Evolutionary conservation across 192 early-diverging fungal genomes (phyloP).

Genomic region (Coemansia biformis): DNA sequence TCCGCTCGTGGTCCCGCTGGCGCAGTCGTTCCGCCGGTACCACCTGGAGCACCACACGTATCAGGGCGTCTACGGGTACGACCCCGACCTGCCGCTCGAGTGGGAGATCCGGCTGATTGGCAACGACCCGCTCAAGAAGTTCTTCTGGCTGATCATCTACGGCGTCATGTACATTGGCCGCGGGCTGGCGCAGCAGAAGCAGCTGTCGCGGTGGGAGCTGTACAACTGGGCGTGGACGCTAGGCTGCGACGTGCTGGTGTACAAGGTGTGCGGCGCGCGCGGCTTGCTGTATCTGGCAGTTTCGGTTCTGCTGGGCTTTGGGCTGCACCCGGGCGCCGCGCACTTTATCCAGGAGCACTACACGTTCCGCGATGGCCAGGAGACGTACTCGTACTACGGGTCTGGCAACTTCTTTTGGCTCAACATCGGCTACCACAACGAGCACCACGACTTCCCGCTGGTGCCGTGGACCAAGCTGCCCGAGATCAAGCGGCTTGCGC

Average conservation of each 20-base stretch:
- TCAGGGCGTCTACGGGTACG: constrained; percentile 89
- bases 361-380: constrained; percentile 86
- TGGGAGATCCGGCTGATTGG: constrained; percentile 77
- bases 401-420: constrained; percentile 77
- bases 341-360: constrained; percentile 99
- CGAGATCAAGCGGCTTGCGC: constrained; percentile 67
- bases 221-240: constrained; percentile 71
- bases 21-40: constrained; percentile 75
- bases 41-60: constrained; percentile 98
- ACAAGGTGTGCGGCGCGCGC: constrained; percentile 54
- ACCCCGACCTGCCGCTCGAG: constrained; percentile 87
- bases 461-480: constrained; percentile 88
- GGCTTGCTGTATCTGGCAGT: constrained; percentile 64
- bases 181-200: constrained; percentile 63
- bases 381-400: constrained; percentile 98
- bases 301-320: constrained; percentile 76
- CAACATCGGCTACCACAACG: constrained; percentile 97
- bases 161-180: constrained; percentile 81
- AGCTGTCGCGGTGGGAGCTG: constrained; percentile 69
- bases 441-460: constrained; percentile 94
- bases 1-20: constrained; percentile 72
- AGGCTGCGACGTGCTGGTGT: constrained; percentile 53
- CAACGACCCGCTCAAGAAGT: constrained; percentile 63
- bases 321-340: constrained; percentile 86
- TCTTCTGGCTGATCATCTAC: constrained; percentile 78